A percentile compares a stretch with the other conserved stretches of the same genome.
Conservation (phyloP, 495 filamentous ascomycete genomes). For the Bryoglossum gracile region DNA sequence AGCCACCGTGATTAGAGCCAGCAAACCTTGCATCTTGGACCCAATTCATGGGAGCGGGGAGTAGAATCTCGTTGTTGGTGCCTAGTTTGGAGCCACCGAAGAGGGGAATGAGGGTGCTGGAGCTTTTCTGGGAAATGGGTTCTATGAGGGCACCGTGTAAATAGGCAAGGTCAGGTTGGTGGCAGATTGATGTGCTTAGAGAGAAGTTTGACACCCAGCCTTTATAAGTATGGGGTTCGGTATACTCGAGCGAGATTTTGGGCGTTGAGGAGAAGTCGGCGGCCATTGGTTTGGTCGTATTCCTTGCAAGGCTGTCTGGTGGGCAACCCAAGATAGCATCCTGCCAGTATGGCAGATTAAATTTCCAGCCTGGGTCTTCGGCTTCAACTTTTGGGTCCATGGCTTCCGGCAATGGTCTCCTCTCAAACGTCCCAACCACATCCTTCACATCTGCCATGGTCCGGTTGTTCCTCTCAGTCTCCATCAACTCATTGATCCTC, state of each 20-base stretch:
- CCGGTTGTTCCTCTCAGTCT: constrained; percentile 41
- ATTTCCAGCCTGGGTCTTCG: constrained; percentile 33
- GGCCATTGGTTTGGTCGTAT: constrained; percentile 29
- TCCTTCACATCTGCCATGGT: constrained; percentile 27
- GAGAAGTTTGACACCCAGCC: constrained; percentile 61
- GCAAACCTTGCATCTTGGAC: constrained; percentile 57
- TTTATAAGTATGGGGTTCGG: constrained; percentile 37
- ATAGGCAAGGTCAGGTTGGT: constrained; percentile 43
- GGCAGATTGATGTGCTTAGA: constrained; percentile 53
- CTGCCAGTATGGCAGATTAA: not conserved
- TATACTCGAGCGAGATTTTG: not conserved
- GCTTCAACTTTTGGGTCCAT: constrained; percentile 8
- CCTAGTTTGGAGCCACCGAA: constrained; percentile 68
- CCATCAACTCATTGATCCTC: constrained; percentile 47
- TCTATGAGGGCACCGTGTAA: constrained; percentile 65
- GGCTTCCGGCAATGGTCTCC: not conserved
- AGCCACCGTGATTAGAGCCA: constrained; percentile 38
- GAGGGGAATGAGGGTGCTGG: constrained; percentile 53
- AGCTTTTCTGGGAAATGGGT: constrained; percentile 47
- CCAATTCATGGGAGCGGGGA: constrained; percentile 70
- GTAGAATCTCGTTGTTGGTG: constrained; percentile 70
- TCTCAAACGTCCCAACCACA: not conserved
- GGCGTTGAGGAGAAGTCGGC: constrained; percentile 29
- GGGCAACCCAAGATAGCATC: constrained; percentile 48
- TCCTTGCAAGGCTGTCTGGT: constrained; percentile 48